A percentile compares a stretch with the other conserved stretches of the same genome.
phyloP scores from a whole-genome alignment of 257 asterid species.

The Ajuga chamaepitys region DNA sequence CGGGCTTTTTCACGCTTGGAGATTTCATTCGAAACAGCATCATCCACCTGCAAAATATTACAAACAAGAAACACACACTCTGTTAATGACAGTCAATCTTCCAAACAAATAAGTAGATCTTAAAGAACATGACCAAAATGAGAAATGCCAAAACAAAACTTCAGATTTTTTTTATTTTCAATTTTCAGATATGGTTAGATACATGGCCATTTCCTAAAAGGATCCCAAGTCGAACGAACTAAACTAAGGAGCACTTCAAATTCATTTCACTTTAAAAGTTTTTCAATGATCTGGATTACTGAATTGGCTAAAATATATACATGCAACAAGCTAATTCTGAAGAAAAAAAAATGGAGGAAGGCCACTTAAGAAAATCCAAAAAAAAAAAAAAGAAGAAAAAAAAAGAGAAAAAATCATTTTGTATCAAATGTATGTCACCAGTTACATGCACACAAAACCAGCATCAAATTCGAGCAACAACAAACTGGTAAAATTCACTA shows the following conservation, averaged over 20 bases:
- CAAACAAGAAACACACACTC: not conserved
- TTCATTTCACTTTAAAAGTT: not conserved
- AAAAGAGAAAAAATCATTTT: not conserved
- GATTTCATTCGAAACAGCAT: slow-evolving; percentile 33
- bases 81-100: not conserved
- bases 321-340: slow-evolving; percentile 4
- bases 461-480: not conserved
- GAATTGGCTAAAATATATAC: not conserved
- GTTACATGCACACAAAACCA: not conserved
- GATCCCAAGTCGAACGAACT: not conserved
- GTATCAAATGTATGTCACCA: not conserved
- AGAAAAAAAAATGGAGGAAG: too few species aligned
- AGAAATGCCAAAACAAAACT: not conserved
- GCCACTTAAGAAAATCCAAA: too few species aligned
- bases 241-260: not conserved
- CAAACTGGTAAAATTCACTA: not conserved
- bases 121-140: not conserved
- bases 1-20: slow-evolving; percentile 69
- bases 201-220: not conserved
- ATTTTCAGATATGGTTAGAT: not conserved
- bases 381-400: not conserved
- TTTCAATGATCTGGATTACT: not conserved
- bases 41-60: slow-evolving; percentile 41
- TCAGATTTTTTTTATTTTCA: not conserved
- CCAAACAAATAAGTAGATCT: not conserved